Base-by-base conservation (phyloP, 805 yeast genomes). In the Sungouiozyma intestinalis region DNA sequence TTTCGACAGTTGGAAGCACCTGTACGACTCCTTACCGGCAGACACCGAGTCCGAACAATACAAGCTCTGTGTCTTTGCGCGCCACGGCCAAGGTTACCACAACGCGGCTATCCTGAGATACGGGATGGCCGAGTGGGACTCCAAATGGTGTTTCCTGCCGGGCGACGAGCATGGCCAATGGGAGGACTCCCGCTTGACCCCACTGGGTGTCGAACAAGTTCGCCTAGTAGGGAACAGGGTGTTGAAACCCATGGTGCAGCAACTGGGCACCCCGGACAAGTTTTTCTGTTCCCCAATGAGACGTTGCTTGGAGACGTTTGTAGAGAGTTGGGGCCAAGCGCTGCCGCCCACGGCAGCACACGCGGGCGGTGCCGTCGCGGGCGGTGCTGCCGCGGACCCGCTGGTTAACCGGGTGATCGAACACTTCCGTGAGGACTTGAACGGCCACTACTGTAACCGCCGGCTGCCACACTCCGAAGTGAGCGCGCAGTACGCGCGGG, bases 41-140 rank as follows among this genome's bases (percentile, higher is more conserved):
- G 53, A 54, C 17, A 53, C 54, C 1, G 49, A 32, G 2, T 43
- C 42, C 1, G 34, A 40, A 15, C 45, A 46, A n/a, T 55, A 56
- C 38, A 53, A 53, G 39, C 35, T 55, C 40, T 18, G 50, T 6
- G 36, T 51, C 1, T 36, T 55, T 4, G 58, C 55, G 66, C 67
- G 86, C 54, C 86, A 80, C 50, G 86, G 85, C 4, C 83, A 79
- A 56, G 86, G 85, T 0, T 73, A 61, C 53, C 87, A 80, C 48
- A 80, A 80, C 50, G 64, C 66, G 36, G 71, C 74, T 2, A 74
- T 77, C 14, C 62, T 60, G 17, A 68, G 72, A 45, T 77, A 76
- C 50, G 85, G 85, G 9, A 42, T 65, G 16, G 67, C 68, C 2
- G 73, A 60, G n/a, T 80, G 85, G 87, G 60, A 74, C 49, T 50